These are phyloP conservation scores for Fraxinus ornus DNA, from an alignment of 305 asterid genomes.

Conservation along the genomic window DNA sequence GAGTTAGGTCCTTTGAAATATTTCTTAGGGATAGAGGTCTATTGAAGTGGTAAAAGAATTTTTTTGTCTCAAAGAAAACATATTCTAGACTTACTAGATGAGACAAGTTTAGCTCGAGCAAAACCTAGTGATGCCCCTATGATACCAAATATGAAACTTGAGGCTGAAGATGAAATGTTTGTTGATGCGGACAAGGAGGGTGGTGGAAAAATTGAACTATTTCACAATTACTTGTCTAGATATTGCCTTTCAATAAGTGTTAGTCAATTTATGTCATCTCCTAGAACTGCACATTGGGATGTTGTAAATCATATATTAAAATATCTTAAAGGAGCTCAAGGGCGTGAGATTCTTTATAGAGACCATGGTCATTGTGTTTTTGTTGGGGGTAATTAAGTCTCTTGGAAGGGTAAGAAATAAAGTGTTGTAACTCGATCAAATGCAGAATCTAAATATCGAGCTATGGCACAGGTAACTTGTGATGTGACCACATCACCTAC, in stretches of 20 bases:
- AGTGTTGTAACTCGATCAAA: background rate
- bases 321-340: background rate
- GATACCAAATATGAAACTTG: background rate
- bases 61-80: background rate
- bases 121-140: background rate
- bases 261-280: background rate
- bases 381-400: background rate
- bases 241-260: background rate
- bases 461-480: background rate
- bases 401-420: too few relatives aligned
- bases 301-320: background rate
- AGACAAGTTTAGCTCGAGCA: background rate
- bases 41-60: background rate
- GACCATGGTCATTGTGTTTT: background rate
- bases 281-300: background rate
- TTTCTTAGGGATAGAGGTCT: background rate
- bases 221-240: background rate
- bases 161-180: background rate
- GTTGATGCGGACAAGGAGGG: background rate
- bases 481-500: background rate
- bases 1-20: background rate
- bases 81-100: background rate
- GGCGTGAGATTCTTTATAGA: background rate
- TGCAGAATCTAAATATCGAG: background rate
- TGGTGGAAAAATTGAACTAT: background rate